Percentiles rank a stretch among this genome's conserved stretches.
phyloP scores from a whole-genome alignment of 306 rosid species.

The Sicyos edulis region DNA sequence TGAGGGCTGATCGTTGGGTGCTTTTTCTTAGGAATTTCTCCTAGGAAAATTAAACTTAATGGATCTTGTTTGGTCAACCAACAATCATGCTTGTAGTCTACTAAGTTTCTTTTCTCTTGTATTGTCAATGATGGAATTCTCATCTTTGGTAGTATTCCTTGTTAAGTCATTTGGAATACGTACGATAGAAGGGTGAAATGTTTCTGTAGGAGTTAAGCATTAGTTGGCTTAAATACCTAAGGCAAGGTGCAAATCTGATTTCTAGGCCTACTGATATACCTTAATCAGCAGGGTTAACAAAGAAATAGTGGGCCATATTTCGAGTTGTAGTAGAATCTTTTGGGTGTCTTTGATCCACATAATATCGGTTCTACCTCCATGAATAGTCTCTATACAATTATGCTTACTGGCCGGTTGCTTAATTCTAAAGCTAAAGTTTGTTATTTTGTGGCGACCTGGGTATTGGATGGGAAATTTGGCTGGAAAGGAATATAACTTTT shows the following conservation, averaged over 20 bases:
- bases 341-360: neutral
- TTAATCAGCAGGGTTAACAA: neutral
- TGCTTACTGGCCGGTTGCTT: slow-evolving; percentile 1
- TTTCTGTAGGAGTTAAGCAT: neutral
- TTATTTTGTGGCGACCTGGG: neutral
- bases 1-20: neutral
- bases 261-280: neutral
- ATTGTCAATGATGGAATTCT: neutral
- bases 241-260: neutral
- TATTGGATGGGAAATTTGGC: neutral
- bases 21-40: neutral
- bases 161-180: neutral
- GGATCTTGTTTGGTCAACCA: neutral
- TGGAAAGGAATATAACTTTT: neutral
- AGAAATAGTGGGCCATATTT: neutral
- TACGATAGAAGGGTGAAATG: neutral
- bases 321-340: neutral
- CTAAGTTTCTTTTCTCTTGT: neutral
- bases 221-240: neutral
- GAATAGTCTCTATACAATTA: neutral
- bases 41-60: neutral
- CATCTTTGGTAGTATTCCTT: neutral
- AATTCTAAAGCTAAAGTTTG: slow-evolving; percentile 2
- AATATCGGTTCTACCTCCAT: neutral
- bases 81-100: neutral